Evolutionary conservation across 2,329 filamentous ascomycete genomes (phyloP), one percentile per base, ranked within the genome.

Genomic region (Venturia aucupariae): DNA sequence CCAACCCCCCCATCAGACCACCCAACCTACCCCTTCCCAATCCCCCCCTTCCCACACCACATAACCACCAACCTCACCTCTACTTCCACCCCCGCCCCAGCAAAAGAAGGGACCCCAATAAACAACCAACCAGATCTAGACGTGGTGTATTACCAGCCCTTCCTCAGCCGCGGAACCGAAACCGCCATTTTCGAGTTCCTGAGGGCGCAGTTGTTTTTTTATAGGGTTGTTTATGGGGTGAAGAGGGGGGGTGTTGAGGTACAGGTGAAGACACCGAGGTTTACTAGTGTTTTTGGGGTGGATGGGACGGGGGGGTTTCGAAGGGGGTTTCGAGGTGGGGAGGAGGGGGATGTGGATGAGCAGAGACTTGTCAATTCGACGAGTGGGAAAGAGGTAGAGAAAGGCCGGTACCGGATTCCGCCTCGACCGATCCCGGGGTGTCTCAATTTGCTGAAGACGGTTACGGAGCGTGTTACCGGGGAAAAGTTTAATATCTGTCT

Each of bases 401-500:
- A 68, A 27, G 72, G 76, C n/a, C 81, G 84, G 65, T 86, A 84
- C 71, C 80, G 79, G 64, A 86, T 84, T 68, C 74, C 76, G 0
- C 90, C 90, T 0, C 82, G 89, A 0, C 90, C 89, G 0, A 83
- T 92, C 1, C 90, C 90, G 0, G 75, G 82, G 64, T 91, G 88
- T 69, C 80, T 93, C 0, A 83, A 90, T 46, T 74, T 80, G 6
- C 79, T 93, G 8, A 82, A 86, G 11, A 76, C 74, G 41, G 79
- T 84, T 11, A 85, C 88, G 1, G 88, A 93, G 73, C 79, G 81
- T 4, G 83, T 84, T 0, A 90, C 87, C 0, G 81, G 81, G n/a
- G 83, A 84, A 70, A 80, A 71, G 0, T 93, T 88, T 75, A 93
- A 93, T 72, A 90, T 92, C 72, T 89, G 86, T 66, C 80, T 93